A percentile compares a stretch with the other conserved stretches of the same genome.
Conservation (phyloP, 345 rosid genomes). For the Firmiana major region DNA sequence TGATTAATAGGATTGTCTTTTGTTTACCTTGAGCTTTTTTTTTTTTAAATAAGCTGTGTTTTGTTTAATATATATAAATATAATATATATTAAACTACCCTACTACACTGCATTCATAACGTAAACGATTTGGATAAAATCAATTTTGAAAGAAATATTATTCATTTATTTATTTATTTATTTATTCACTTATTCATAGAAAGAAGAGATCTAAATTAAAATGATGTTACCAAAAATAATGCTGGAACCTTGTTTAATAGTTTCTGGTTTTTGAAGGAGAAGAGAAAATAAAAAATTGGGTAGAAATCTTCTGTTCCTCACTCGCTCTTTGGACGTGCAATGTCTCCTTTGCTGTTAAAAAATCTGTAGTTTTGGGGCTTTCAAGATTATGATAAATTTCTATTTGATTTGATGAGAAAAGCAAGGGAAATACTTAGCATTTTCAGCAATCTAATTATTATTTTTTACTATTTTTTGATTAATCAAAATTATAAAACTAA, state of each 20-base stretch:
- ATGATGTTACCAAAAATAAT: constrained; percentile 36
- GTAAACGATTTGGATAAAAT: no score
- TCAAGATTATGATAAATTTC: not conserved
- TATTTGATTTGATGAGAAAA: not conserved
- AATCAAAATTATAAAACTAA: not conserved
- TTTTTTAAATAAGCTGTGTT: no score
- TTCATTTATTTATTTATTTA: no score
- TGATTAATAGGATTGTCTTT: no score
- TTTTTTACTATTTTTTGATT: not conserved
- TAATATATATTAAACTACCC: no score
- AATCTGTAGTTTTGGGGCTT: not conserved
- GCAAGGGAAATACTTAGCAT: not conserved
- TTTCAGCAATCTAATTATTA: not conserved
- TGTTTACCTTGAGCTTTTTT: no score
- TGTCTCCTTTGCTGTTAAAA: not conserved
- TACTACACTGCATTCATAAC: no score
- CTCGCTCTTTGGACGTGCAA: not conserved
- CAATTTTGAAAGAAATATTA: not conserved
- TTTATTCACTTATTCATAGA: no score
- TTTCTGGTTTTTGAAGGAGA: constrained; percentile 8
- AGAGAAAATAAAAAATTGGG: not conserved
- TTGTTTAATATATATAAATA: no score
- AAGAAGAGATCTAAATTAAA: constrained; percentile 6
- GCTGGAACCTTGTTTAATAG: constrained; percentile 39
- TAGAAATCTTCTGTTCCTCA: not conserved